Base-by-base conservation (phyloP, 352 stramenopile genomes). In the Phytopythium litorale region DNA sequence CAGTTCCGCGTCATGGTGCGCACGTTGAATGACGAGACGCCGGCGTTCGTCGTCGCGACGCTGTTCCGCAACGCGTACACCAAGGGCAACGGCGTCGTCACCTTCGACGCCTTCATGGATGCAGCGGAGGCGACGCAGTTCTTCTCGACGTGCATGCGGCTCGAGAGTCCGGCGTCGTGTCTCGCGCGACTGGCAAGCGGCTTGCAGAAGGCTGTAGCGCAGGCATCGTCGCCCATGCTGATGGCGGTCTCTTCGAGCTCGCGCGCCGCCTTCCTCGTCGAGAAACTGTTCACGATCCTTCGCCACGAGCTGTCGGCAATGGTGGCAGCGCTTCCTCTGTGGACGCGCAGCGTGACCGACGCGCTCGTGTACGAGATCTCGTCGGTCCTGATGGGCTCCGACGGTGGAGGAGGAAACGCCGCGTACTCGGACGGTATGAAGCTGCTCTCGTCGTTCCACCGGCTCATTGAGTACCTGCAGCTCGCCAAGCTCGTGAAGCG, bases 1-100 rank as follows among this genome's bases (percentile, higher is more conserved):
- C 91, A 98, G 65, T 97, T 97, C 59, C 76, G 79, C 1, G 76
- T 89, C 23, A 97, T 97, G 80, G 71, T 97, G 15, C 74, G 69
- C 35, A 94, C 89, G 12, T 61, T 96, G 6, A 92, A 96, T 57
- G 72, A 89, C 54, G 81, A 93, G 45, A 83, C 88, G 7, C 81
- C 86, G 7, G 71, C 80, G 0, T 88, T 81, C 30, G 73, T 77
- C 66, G 60, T 89, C 4, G 87, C 82, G 0, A 81, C 66, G 1
- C 72, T 92, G 16, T 95, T 87, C 42, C 76, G 87, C 28, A 75
- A 81, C 15, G 70, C 87, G 0, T 94, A 89, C 37, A 76, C 73
- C 11, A 56, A 65, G 15, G 86, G 87, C 2, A 81, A 92, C 32
- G 89, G 89, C 9, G 68, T 73, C 18, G 92, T 98, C 3, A 93